phyloP scores from a whole-genome alignment of 2,329 filamentous ascomycete genomes.

The Phialophora chinensis region DNA sequence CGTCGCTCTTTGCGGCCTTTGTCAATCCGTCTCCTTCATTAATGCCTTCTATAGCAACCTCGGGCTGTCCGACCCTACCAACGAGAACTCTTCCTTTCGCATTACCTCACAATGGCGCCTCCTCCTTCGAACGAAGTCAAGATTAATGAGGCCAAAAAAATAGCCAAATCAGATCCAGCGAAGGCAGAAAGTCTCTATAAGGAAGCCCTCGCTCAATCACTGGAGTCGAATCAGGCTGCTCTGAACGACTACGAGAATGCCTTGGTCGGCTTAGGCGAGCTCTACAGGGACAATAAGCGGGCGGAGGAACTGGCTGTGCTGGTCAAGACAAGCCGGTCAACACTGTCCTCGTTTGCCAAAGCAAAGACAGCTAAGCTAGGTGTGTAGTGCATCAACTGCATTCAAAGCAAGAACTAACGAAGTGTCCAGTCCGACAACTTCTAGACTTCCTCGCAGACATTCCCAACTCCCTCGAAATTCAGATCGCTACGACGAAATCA shows the following conservation, averaged over 20 bases:
- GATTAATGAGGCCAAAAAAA: constrained; percentile 87
- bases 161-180: constrained; percentile 77
- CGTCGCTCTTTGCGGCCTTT: constrained; percentile 26
- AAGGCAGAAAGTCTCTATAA: constrained; percentile 90
- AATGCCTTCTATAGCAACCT: neutral
- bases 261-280: constrained; percentile 84
- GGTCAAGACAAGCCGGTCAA: constrained; percentile 85
- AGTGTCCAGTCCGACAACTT: constrained; percentile 79
- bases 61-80: neutral
- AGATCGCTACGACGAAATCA: constrained; percentile 94
- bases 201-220: constrained; percentile 83
- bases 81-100: neutral
- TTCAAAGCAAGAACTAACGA: constrained; percentile 22
- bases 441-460: constrained; percentile 94
- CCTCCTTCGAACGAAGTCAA: constrained; percentile 62
- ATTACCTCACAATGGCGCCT: constrained; percentile 50
- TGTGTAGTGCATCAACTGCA: constrained; percentile 52
- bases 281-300: constrained; percentile 84
- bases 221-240: constrained; percentile 82
- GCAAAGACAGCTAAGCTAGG: constrained; percentile 98
- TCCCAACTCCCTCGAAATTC: constrained; percentile 90
- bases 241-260: constrained; percentile 91
- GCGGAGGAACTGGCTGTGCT: constrained; percentile 85
- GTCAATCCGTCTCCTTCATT: neutral
- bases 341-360: constrained; percentile 95